Conservation (phyloP, 1,284 basidiomycete genomes). For the Heterobasidion irregulare region DNA sequence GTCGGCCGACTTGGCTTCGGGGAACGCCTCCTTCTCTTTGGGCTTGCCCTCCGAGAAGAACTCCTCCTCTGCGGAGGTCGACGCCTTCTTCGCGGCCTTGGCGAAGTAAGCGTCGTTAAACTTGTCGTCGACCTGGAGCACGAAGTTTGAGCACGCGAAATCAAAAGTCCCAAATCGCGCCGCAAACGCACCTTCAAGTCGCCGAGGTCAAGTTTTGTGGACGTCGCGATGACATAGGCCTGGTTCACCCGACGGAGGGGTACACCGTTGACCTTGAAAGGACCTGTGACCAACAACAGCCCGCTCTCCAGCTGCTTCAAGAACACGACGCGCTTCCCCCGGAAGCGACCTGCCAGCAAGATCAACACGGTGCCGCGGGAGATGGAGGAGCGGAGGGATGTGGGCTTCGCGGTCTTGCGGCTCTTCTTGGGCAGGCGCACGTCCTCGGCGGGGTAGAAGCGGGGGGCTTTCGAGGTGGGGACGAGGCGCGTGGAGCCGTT, state of each 20-base stretch:
- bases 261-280: slow-evolving; percentile 98
- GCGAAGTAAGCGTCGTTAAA: slow-evolving; percentile 95
- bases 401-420: slow-evolving; percentile 77
- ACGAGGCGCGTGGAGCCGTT: slow-evolving; percentile 87
- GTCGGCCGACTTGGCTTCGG: slow-evolving; percentile 85
- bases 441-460: slow-evolving; percentile 98
- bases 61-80: slow-evolving; percentile 84
- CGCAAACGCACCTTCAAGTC: slow-evolving; percentile 58
- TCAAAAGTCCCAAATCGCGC: not conserved
- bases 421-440: slow-evolving; percentile 85
- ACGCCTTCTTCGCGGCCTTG: slow-evolving; percentile 67
- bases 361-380: slow-evolving; percentile 95
- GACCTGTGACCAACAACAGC: slow-evolving; percentile 92
- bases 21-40: slow-evolving; percentile 86
- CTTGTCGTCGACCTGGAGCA: slow-evolving; percentile 70
- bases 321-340: slow-evolving; percentile 98
- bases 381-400: slow-evolving; percentile 82
- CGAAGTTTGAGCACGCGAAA: not conserved
- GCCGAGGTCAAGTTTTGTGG: slow-evolving; percentile 87
- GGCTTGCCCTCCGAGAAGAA: slow-evolving; percentile 95
- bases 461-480: slow-evolving; percentile 82
- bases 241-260: slow-evolving; percentile 98
- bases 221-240: slow-evolving; percentile 98
- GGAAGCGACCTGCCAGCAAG: slow-evolving; percentile 95
- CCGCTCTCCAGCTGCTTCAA: slow-evolving; percentile 95